Evolutionary conservation across 2,329 filamentous ascomycete species (phyloP).

Genomic region (Talaromyces atroroseus): DNA sequence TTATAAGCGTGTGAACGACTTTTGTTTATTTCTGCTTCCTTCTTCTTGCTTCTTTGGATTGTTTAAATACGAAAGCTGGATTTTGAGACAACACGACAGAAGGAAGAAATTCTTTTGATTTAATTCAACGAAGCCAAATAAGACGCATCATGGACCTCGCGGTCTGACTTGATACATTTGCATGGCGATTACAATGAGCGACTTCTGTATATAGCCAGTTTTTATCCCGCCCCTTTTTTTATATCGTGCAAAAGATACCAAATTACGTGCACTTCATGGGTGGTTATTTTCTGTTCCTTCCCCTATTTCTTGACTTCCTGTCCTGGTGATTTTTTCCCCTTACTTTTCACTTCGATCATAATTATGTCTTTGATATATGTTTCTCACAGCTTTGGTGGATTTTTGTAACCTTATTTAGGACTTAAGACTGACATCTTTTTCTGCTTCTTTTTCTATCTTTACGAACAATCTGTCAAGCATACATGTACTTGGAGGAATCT

Average conservation of each 20-base stretch:
- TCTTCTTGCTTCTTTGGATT: background rate
- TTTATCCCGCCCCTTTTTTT: background rate
- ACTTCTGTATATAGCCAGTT: background rate
- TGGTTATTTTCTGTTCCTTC: background rate
- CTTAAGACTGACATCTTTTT: too few species aligned
- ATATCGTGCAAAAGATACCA: constrained; percentile 3
- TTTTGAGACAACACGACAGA: background rate
- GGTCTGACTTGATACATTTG: constrained; percentile 8
- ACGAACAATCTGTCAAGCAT: too few species aligned
- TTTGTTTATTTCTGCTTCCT: background rate
- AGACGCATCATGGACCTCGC: constrained; percentile 17
- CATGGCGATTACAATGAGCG: constrained; percentile 7
- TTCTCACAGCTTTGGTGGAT: too few species aligned
- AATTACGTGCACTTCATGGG: background rate
- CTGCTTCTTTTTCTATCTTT: background rate
- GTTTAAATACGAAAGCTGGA: background rate
- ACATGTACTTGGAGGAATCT: background rate
- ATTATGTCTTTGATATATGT: background rate
- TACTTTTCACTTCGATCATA: background rate
- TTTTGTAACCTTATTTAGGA: too few species aligned
- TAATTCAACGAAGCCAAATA: constrained; percentile 7
- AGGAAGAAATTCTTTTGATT: background rate
- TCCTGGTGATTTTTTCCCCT: background rate
- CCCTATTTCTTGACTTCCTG: too few species aligned
- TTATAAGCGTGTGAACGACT: background rate